Evolutionary conservation across 2,329 filamentous ascomycete species (phyloP), one percentile per base, ranked within the genome.

Genomic region (Exophiala oligosperma): DNA sequence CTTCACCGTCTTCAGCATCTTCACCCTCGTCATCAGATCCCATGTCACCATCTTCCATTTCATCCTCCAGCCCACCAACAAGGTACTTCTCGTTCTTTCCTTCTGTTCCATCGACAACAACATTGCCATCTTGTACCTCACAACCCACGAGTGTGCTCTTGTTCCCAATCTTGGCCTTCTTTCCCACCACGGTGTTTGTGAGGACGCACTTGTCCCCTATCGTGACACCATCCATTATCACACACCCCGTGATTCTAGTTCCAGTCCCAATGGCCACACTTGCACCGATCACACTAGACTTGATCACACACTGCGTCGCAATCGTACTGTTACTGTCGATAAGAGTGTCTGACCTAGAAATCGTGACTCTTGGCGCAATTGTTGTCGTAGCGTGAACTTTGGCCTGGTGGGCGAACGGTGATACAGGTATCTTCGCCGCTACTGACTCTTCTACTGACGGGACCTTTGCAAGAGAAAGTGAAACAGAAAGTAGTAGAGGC

Each of bases 201-300:
- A 97, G 78, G 72, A 91, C 91, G 69, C 88, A 92, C 44, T 89
- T 88, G 67, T 91, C 89, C 12, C 91, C 92, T 11, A 99, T 82
- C 6, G 90, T 86, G 0, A 90, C 92, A 2, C 91, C 91, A 60
- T 97, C 93, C 91, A 97, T 97, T 21, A 97, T 77, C 49, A 97
- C 75, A 73, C 93, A 97, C 64, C 92, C 84, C n/a, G 86, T 87
- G 46, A 99, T 76, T 64, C 92, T 90, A 29, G 89, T 91, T n/a
- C 92, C 91, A 66, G 88, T 86, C 62, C 87, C 86, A 64, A 99
- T 93, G 67, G 90, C 88, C 72, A 91, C 96, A 67, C 91, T 91
- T 3, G 90, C 85, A 2, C 94, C 94, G 41, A 99, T 85, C 29
- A 97, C 91, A 38, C 82, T 89, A 73, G 96, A 91, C 73, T 96